phyloP scores from a whole-genome alignment of 2,329 filamentous ascomycete species.

The Sodiomyces alkalinus region DNA sequence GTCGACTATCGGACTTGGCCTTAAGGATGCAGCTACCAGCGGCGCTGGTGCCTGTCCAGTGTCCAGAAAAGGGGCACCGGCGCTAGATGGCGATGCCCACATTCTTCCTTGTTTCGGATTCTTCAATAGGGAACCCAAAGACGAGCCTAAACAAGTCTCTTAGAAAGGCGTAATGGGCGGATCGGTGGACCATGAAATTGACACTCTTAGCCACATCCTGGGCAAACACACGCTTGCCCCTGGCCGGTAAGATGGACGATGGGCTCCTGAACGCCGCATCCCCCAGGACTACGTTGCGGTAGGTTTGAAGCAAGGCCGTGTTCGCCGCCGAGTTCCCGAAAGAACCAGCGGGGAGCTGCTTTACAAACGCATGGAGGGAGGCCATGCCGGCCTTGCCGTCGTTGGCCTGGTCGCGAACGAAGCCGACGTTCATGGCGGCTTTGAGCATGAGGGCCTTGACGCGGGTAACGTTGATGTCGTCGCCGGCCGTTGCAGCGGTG shows the following conservation, averaged over 20 bases:
- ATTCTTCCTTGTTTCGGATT: conserved; percentile 52
- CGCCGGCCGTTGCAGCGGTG: conserved; percentile 50
- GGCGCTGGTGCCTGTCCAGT: no score
- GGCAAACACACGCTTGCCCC: conserved; percentile 46
- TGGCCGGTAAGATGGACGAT: conserved; percentile 35
- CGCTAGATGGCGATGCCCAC: conserved; percentile 45
- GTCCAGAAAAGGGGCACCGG: no score
- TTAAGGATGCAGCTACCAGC: no score
- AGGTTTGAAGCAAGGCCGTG: conserved; percentile 55
- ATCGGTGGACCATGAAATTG: conserved; percentile 54
- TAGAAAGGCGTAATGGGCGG: conserved; percentile 62
- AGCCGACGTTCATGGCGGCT: conserved; percentile 75
- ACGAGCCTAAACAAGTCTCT: conserved; percentile 71
- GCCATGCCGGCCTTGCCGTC: conserved; percentile 28
- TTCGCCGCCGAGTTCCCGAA: conserved; percentile 65
- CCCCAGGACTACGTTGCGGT: conserved; percentile 62
- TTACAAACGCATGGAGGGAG: conserved; percentile 60
- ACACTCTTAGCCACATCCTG: conserved; percentile 72
- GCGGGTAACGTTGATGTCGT: conserved; percentile 63
- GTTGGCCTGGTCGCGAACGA: conserved; percentile 41
- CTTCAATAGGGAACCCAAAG: conserved; percentile 71
- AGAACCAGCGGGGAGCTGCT: conserved; percentile 56
- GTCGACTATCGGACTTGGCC: no score
- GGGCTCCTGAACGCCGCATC: conserved; percentile 51
- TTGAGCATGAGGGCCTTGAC: conserved; percentile 70